Conservation (phyloP, 2,329 filamentous ascomycete species). For the Xylariaceae sp. region DNA sequence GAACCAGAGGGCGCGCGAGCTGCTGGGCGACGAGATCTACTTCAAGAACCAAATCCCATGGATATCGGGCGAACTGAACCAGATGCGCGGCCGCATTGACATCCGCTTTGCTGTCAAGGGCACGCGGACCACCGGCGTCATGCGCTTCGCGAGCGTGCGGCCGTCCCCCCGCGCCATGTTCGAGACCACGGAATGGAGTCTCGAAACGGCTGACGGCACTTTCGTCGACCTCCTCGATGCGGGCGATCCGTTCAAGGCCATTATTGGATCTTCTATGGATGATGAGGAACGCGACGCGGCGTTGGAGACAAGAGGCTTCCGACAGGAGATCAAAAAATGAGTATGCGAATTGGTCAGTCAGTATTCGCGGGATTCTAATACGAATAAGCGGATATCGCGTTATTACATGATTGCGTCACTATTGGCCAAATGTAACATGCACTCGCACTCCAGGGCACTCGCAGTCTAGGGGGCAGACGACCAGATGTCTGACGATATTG, state of each 20-base stretch:
- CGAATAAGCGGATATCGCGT: not conserved
- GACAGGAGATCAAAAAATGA: constrained; percentile 40
- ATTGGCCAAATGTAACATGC: not conserved
- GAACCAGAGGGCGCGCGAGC: constrained; percentile 63
- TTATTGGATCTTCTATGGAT: constrained; percentile 39
- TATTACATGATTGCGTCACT: not conserved
- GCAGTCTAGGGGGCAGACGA: not conserved
- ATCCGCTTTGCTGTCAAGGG: constrained; percentile 84
- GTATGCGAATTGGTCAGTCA: not conserved
- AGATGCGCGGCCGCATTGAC: constrained; percentile 85
- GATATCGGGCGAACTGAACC: constrained; percentile 85
- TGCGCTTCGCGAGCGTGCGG: constrained; percentile 75
- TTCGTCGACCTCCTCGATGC: constrained; percentile 69
- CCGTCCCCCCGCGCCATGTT: constrained; percentile 59
- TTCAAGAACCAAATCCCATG: constrained; percentile 74
- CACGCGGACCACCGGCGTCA: constrained; percentile 61
- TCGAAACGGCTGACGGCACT: constrained; percentile 58
- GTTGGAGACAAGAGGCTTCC: constrained; percentile 45
- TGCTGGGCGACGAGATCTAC: constrained; percentile 82
- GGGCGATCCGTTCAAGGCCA: constrained; percentile 62
- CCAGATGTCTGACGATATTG: not conserved
- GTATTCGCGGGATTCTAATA: not conserved
- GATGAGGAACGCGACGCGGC: constrained; percentile 38
- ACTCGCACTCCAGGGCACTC: not conserved
- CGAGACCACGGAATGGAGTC: constrained; percentile 84